phyloP scores from a whole-genome alignment of 1,284 basidiomycete genomes.

The Peniophora sp. region DNA sequence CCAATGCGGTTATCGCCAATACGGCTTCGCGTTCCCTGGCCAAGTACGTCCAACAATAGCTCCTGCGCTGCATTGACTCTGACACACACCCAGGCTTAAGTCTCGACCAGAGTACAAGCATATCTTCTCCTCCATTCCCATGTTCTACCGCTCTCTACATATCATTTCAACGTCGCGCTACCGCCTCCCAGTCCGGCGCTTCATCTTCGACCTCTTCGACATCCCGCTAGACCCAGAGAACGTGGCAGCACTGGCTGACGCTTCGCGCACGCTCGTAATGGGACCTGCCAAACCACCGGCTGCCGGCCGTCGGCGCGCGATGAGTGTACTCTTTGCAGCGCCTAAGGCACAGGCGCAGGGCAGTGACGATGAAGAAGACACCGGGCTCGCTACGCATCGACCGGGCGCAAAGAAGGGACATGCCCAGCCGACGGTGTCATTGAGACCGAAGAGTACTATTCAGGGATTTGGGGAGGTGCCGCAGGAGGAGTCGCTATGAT shows the following conservation, averaged over 20 bases:
- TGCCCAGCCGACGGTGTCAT: constrained; percentile 39
- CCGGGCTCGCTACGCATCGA: constrained; percentile 11
- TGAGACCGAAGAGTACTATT: constrained; percentile 52
- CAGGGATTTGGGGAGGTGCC: constrained; percentile 43
- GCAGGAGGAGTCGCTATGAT: constrained; percentile 7
- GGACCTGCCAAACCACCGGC: constrained; percentile 7
- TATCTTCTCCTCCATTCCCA: constrained; percentile 69
- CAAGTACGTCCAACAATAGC: constrained; percentile 38
- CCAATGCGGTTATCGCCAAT: constrained; percentile 94
- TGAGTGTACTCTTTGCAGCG: constrained; percentile 13
- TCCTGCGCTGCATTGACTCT: constrained; percentile 2
- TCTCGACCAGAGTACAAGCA: constrained; percentile 67
- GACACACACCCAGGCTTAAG: constrained; percentile 55
- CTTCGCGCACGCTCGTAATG: constrained; percentile 35
- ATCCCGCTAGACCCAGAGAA: constrained; percentile 61
- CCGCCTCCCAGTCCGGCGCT: constrained; percentile 83
- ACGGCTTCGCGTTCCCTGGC: constrained; percentile 83
- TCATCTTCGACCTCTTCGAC: constrained; percentile 90
- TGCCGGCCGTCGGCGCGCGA: constrained; percentile 6
- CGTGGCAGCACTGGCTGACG: constrained; percentile 43
- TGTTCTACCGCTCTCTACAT: constrained; percentile 81
- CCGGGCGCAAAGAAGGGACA: constrained; percentile 29
- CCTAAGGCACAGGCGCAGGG: constrained; percentile 33
- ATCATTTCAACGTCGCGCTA: constrained; percentile 85
- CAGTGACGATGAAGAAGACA: constrained; percentile 56